phyloP scores from a whole-genome alignment of 78 protist species.

The Dictyostelium firmibasis region DNA sequence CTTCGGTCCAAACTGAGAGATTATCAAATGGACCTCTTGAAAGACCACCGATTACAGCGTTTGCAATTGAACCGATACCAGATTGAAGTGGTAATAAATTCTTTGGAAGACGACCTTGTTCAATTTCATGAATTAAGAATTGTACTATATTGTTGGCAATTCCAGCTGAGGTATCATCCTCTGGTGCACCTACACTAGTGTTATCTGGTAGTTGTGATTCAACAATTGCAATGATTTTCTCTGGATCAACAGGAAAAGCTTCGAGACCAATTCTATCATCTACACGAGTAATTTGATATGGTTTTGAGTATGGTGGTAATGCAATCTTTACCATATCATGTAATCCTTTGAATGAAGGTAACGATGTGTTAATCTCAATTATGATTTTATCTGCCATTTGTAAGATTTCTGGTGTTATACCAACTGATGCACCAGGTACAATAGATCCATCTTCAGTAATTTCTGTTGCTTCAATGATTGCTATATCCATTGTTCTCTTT shows the following conservation, averaged over 20 bases:
- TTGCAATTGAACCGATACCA: slow-evolving; percentile 66
- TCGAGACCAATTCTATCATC: slow-evolving; percentile 64
- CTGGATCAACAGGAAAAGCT: slow-evolving; percentile 44
- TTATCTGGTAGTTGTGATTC: slow-evolving; percentile 61
- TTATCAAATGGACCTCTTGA: slow-evolving; percentile 50
- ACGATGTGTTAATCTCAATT: slow-evolving; percentile 82
- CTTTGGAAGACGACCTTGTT: slow-evolving; percentile 40
- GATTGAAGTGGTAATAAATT: slow-evolving; percentile 53
- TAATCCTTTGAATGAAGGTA: slow-evolving; percentile 85
- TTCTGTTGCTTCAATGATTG: slow-evolving; percentile 86
- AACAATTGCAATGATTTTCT: slow-evolving; percentile 57
- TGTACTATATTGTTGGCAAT: slow-evolving; percentile 46
- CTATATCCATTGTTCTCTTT: slow-evolving; percentile 76
- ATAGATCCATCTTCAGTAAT: slow-evolving; percentile 81
- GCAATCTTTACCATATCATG: slow-evolving; percentile 76
- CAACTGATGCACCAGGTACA: slow-evolving; percentile 84
- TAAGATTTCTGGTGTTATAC: slow-evolving; percentile 74
- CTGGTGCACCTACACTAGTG: slow-evolving; percentile 10
- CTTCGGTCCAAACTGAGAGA: slow-evolving; percentile 69
- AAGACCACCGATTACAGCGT: slow-evolving; percentile 72
- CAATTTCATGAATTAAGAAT: slow-evolving; percentile 25
- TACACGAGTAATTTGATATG: slow-evolving; percentile 49
- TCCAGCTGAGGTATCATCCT: slow-evolving; percentile 23
- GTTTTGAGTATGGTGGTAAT: slow-evolving; percentile 54
- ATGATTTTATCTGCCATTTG: slow-evolving; percentile 84